Evolutionary conservation across 2,329 filamentous ascomycete species (phyloP).

Genomic region (Phyllosticta paracitricarpa): DNA sequence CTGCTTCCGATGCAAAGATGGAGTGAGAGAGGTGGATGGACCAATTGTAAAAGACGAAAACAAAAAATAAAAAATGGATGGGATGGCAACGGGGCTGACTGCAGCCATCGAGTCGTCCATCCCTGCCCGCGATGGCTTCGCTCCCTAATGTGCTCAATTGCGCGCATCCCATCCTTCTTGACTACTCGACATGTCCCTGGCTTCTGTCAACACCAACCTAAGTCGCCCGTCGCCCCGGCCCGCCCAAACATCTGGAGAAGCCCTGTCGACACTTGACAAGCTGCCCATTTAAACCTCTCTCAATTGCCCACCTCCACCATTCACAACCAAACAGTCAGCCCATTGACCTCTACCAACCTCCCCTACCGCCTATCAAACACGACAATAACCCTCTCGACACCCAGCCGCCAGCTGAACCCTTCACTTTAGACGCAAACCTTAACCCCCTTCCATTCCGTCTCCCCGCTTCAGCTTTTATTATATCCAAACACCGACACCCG

Average conservation of each 20-base stretch:
- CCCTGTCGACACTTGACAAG: neutral
- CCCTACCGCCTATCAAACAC: neutral
- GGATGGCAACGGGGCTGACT: too few species aligned
- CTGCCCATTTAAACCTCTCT: neutral
- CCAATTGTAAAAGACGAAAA: neutral
- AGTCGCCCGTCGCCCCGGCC: neutral
- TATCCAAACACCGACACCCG: neutral
- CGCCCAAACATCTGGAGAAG: slow-evolving; percentile 1
- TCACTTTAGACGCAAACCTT: neutral
- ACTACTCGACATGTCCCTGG: neutral
- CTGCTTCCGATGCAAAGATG: neutral
- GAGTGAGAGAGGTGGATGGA: neutral
- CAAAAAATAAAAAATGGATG: too few species aligned
- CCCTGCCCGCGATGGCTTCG: neutral
- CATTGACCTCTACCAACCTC: neutral
- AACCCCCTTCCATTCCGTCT: neutral
- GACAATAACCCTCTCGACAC: neutral
- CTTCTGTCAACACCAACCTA: neutral
- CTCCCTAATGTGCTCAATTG: slow-evolving; percentile 10
- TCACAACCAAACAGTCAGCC: neutral
- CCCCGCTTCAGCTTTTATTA: neutral
- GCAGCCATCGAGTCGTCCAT: neutral
- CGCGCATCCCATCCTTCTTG: slow-evolving; percentile 5
- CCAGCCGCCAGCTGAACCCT: neutral
- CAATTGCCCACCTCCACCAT: neutral